Evolutionary conservation across 805 yeast species (phyloP), one percentile per base, ranked within the genome.

Genomic region (Myxozyma udenii): DNA sequence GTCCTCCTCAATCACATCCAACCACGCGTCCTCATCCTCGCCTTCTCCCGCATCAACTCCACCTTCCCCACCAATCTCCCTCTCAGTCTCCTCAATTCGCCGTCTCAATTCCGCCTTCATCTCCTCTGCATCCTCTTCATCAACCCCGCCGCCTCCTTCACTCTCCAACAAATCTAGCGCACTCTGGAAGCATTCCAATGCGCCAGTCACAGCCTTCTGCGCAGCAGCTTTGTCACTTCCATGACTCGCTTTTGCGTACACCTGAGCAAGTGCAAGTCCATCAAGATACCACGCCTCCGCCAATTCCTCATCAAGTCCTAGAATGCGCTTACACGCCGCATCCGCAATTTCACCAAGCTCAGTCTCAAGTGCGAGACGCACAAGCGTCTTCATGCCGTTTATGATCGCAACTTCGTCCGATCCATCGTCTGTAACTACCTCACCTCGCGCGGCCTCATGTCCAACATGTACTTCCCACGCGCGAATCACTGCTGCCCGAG

Each of bases 201-300:
- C 57, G 2, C 38, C 16, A 2, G 23, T 23, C 18, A 48, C 24
- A 7, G 16, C n/a, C 24, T 19, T 7, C 4, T 18, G 4, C 16
- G 5, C n/a, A 5, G 14, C 33, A 28, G 14, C 33, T 9, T 14
- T 14, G 14, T 9, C 14, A 9, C 12, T 9, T 28, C 33, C 33
- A n/a, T 47, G 44, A 33, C 41, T 22, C 16, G 24, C 23, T n/a
- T 36, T 41, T 3, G 46, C 41, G 24, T 41, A 50, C 26, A 35
- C 30, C 23, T 50, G 50, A 16, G 44, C 46, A 18, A 38, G 14
- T 12, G 93, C 81, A 62, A 90, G 79, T 0, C 93, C 95, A 64
- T 87, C 95, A 58, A 89, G 71, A 66, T 93, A 93, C 64, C 78
- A 85, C 36, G 84, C 77, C 63, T 93, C 98, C 51, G 87, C 73